Conservation (phyloP, 1,284 basidiomycete species). For the Cystobasidium slooffiae region DNA sequence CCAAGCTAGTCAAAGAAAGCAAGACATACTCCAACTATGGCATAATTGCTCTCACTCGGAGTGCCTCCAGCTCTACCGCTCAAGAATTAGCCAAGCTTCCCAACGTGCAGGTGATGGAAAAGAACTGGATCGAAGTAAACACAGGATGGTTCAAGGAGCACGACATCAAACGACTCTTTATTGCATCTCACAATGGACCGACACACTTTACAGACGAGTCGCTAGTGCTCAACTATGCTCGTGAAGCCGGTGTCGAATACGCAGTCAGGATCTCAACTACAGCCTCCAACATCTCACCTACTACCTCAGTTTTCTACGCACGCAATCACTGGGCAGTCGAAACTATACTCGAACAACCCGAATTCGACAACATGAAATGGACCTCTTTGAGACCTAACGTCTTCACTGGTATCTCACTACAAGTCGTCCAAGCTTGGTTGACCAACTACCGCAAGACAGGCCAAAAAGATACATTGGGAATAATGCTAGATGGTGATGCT, state of each 20-base stretch:
- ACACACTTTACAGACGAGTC: constrained; percentile 49
- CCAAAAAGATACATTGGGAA: neutral
- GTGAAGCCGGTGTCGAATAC: constrained; percentile 47
- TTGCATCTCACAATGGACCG: constrained; percentile 46
- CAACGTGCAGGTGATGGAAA: constrained; percentile 5
- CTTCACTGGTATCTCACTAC: neutral
- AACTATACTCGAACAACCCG: constrained; percentile 42
- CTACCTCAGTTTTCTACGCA: constrained; percentile 43
- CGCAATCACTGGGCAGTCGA: constrained; percentile 50
- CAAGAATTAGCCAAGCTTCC: constrained; percentile 12
- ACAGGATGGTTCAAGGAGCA: constrained; percentile 44
- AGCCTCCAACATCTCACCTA: constrained; percentile 36
- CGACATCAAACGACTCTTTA: constrained; percentile 44
- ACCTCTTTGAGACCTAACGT: constrained; percentile 40
- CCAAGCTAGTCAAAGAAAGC: neutral
- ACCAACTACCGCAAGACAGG: constrained; percentile 22
- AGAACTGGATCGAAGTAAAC: constrained; percentile 39
- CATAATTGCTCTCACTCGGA: constrained; percentile 14
- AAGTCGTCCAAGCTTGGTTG: neutral
- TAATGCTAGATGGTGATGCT: neutral
- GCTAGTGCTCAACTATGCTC: constrained; percentile 37
- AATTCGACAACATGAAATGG: constrained; percentile 43
- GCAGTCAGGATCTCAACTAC: constrained; percentile 49
- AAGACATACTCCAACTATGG: neutral
- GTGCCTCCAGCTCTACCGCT: neutral